Base-by-base conservation (phyloP, 495 filamentous ascomycete species). In the Wilcoxina mikolae region DNA sequence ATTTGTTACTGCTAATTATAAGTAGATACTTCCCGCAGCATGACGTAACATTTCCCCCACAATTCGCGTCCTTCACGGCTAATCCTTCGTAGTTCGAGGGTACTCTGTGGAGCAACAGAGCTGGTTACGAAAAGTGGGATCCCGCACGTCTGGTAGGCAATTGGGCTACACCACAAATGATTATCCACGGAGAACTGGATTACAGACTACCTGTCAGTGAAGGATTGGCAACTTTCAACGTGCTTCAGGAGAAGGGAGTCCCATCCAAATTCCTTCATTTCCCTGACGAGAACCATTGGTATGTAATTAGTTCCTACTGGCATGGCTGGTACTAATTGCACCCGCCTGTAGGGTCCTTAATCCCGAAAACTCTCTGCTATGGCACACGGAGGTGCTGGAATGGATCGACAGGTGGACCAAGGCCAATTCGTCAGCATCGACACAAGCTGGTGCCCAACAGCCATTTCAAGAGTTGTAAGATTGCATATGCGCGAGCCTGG, bases 111-210 rank as follows among this genome's bases (percentile, higher is more conserved):
- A 76, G 78, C 0, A 80, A 84, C 55, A 72, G 71, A 12, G 77
- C 76, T 33, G 75, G 73, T 11, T 96, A 86, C 75, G 78, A 79
- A 57, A 72, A 77, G 53, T 96, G 87, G 87, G 82, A 93, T 68
- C 90, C 90, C 0, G 78, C 84, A 5, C 54, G 43, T n/a, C 73
- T 79, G 0, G 73, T 67, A 29, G 62, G 74, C 35, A 73, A 82
- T 53, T 95, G 89, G 90, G 71, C 75, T 2, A 96, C 90, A 7
- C 90, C 90, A 12, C 78, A 90, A 35, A 51, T 76, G 68, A 75
- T 95, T 60, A 89, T 95, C 48, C 90, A 95, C 68, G 87, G 78
- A 65, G 87, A 91, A 64, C 75, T 91, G 20, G 90, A 95, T 67
- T 96, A 95, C 67, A 78, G 90, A 5, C 70, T 96, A n/a, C 83